phyloP scores from a whole-genome alignment of 1,284 basidiomycete genomes.

The Malassezia dermatis region DNA sequence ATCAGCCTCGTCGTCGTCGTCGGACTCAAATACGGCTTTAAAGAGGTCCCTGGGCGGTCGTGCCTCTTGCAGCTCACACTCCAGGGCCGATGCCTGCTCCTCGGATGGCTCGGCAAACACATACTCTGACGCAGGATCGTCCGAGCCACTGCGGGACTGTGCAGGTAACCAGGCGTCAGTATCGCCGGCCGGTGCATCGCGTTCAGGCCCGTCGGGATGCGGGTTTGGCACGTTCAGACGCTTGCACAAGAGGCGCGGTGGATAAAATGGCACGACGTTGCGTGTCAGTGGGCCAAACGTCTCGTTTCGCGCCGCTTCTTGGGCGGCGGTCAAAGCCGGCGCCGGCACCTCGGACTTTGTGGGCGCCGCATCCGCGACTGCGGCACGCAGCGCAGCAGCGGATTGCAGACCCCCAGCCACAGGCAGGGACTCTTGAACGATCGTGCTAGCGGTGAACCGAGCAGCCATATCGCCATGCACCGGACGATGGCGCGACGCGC shows the following conservation, averaged over 20 bases:
- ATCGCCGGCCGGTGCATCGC: background rate
- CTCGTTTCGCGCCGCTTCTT: conserved; percentile 4
- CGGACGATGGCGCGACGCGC: conserved; percentile 81
- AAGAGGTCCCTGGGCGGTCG: conserved; percentile 13
- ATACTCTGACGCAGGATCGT: background rate
- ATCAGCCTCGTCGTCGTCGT: conserved; percentile 1
- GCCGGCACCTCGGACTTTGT: background rate
- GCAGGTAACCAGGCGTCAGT: background rate
- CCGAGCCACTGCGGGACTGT: background rate
- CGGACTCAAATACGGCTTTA: conserved; percentile 12
- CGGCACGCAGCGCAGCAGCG: background rate
- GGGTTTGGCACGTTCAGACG: conserved; percentile 5
- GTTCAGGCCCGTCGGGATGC: background rate
- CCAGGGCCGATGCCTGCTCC: background rate
- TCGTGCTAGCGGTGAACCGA: conserved; percentile 58
- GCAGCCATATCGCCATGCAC: conserved; percentile 83
- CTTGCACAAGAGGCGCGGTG: conserved; percentile 16
- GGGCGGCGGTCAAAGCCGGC: conserved; percentile 1
- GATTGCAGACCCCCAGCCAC: background rate
- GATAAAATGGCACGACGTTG: background rate
- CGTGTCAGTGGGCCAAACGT: conserved; percentile 12
- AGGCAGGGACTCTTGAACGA: conserved; percentile 1
- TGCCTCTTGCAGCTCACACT: background rate
- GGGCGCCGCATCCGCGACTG: background rate
- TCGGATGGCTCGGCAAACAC: conserved; percentile 1